Base-by-base conservation (phyloP, 345 rosid species). In the Murraya koenigii region DNA sequence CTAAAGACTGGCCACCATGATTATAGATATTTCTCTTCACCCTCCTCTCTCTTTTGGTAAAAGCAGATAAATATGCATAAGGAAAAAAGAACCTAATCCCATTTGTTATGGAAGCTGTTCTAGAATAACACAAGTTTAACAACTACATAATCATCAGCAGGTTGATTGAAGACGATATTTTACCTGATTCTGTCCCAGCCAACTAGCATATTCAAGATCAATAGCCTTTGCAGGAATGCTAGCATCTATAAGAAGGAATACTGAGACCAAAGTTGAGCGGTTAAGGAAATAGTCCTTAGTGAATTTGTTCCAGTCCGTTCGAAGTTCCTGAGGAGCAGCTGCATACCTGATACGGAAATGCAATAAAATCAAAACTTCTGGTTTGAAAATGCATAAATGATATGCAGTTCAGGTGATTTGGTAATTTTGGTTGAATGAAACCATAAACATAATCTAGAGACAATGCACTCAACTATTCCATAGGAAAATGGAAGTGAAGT, bases 171-270 rank as follows among this genome's bases (percentile, higher is more conserved):
- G 44, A 75, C 35, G n/a, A 59, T 56, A 39, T 14, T 26, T 60
- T 84, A 93, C 99, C 99, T 92, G 92, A 83, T 95, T 95, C 85
- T 92, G 89, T 68, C 98, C 97, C 79, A 95, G 91, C 99, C 99
- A 95, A 75, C 97, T 92, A 28, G 98, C 99, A 83, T 93, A 95
- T 20, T 93, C 98, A 19, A 95, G 97, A 82, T 95, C 99, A 17
- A 95, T 92, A 35, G 82, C 79, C 90, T 95, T 95, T 4, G 88
- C 88, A 71, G 99, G 94, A 81, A 95, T 95, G 81, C 98, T 95
- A 56, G 98, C 98, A 86, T 95, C 99, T 69, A 93, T 82, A 41
- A 95, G 97, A 76, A 95, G 91, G 87, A 95, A 93, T 6, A 93
- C 98, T 7, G 94, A 90, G 78, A 92, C 97, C 77, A 93, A 79